Base-by-base conservation (phyloP, 768 basidiomycete genomes). In the Mycena vulgaris region DNA sequence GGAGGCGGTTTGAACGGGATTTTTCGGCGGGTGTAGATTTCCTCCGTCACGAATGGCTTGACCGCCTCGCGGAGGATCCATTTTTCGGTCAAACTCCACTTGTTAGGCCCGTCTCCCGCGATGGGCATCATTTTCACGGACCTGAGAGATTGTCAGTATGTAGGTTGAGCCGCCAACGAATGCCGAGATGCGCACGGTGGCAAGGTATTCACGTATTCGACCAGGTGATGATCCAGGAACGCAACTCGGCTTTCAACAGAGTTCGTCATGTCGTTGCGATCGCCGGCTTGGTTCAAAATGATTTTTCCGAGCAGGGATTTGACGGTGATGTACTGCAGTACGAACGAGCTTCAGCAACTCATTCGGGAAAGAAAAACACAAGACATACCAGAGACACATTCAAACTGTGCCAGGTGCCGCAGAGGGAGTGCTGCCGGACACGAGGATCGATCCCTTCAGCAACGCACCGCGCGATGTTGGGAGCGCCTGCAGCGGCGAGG, bases 31-130 rank as follows among this genome's bases (percentile, higher is more conserved):
- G 10, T 13, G 35, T 71, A 74, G 11, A 74, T 47, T 19, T 74
- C 73, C 3, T 71, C 61, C 8, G 72, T 71, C 16, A 74, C 49
- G 39, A 74, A 71, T 1, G 73, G 73, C 47, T 68, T 68, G 17
- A 63, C 66, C 5, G 73, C 70, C 37, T 74, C 40, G 3, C 73
- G 73, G 11, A 74, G 53, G 16, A 74, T 65, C 73, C 73, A 74
- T 39, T 74, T 71, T 37, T 74, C 73, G 17, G 27, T 40, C 31
- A 74, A 60, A 7, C 27, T 27, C 69, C 64, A 71, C 3, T 17
- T 42, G 25, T 42, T 57, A 13, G 69, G 66, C 19, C 23, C n/a
- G 16, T 45, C 35, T 4, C 40, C 53, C 13, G 49, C 55, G 37
- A 64, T 47, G 9, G 66, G 66, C 49, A 45, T 57, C 10, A 72